These are phyloP conservation scores for Carex pumila DNA, from an alignment of 176 grass and related monocot genomes.

Conservation along the genomic window DNA sequence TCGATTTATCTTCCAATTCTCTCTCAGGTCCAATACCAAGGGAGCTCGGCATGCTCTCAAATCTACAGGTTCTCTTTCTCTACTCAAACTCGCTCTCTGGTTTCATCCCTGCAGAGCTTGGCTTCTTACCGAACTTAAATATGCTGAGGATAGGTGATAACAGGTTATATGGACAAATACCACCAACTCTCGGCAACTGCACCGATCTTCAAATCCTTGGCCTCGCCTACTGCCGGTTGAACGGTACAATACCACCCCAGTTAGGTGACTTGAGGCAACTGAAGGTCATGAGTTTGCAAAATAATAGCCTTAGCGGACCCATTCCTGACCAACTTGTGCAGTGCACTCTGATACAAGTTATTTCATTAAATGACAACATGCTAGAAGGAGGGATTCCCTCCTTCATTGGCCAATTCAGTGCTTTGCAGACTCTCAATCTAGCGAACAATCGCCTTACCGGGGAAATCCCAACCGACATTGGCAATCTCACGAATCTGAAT, in stretches of 20 bases:
- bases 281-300: conserved; percentile 44
- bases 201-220: conserved; percentile 49
- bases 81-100: conserved; percentile 79
- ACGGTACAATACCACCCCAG: conserved; percentile 48
- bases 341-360: conserved; percentile 32
- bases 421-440: conserved; percentile 56
- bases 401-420: conserved; percentile 37
- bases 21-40: conserved; percentile 54
- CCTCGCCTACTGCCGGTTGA: conserved; percentile 61
- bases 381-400: conserved; percentile 49
- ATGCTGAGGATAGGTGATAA: conserved; percentile 80
- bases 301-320: conserved; percentile 54
- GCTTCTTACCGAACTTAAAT: conserved; percentile 56
- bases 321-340: conserved; percentile 47
- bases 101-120: conserved; percentile 55
- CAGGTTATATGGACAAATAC: conserved; percentile 58
- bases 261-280: conserved; percentile 49
- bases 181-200: conserved; percentile 57
- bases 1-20: conserved; percentile 81
- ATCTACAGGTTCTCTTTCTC: conserved; percentile 59
- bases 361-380: conserved; percentile 51
- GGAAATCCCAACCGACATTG: conserved; percentile 38
- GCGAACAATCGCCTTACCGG: conserved; percentile 56
- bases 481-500: conserved; percentile 37
- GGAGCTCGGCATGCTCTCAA: conserved; percentile 52